Evolutionary conservation across 139 green algal genomes (phyloP).

Genomic region (Raphidocelis subcapitata): DNA sequence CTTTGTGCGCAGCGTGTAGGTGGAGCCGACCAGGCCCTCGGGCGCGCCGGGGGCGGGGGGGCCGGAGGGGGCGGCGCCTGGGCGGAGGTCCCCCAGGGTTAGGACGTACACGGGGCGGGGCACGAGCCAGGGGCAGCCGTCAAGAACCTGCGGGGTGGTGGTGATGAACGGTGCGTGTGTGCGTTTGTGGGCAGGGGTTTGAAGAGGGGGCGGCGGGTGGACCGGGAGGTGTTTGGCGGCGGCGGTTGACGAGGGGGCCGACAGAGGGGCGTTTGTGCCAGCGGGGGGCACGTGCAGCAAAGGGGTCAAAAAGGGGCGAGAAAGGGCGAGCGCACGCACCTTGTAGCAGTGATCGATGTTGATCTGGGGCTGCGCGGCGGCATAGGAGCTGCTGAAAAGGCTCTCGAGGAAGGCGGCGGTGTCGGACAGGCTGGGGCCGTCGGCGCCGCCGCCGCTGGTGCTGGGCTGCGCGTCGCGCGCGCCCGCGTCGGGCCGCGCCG

Average conservation of each 20-base stretch:
- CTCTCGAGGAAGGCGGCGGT: slow-evolving; percentile 19
- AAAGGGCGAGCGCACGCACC: background rate
- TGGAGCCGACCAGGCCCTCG: slow-evolving; percentile 5
- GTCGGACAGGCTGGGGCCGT: slow-evolving; percentile 6
- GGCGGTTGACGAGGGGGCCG: background rate
- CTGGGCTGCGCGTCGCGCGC: too few relatives aligned
- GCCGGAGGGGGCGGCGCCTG: background rate
- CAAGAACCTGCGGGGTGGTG: slow-evolving; percentile 44
- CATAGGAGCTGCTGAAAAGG: slow-evolving; percentile 24
- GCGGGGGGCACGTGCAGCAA: background rate
- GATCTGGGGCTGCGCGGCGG: background rate
- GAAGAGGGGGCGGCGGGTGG: too few relatives aligned
- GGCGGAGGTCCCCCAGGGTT: background rate
- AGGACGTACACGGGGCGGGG: slow-evolving; percentile 69
- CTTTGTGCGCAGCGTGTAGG: slow-evolving; percentile 59
- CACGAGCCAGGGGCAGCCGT: slow-evolving; percentile 63
- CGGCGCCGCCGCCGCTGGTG: background rate
- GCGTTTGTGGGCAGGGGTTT: too few relatives aligned
- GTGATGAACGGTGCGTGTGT: too few relatives aligned
- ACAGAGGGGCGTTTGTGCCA: background rate
- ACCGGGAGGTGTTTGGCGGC: background rate
- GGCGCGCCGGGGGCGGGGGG: slow-evolving; percentile 2
- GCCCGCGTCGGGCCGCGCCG: background rate
- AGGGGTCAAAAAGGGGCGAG: background rate
- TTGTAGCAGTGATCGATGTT: slow-evolving; percentile 26